Evolutionary conservation across 1,139 yeast species (phyloP).

Genomic region (Candida sp.): DNA sequence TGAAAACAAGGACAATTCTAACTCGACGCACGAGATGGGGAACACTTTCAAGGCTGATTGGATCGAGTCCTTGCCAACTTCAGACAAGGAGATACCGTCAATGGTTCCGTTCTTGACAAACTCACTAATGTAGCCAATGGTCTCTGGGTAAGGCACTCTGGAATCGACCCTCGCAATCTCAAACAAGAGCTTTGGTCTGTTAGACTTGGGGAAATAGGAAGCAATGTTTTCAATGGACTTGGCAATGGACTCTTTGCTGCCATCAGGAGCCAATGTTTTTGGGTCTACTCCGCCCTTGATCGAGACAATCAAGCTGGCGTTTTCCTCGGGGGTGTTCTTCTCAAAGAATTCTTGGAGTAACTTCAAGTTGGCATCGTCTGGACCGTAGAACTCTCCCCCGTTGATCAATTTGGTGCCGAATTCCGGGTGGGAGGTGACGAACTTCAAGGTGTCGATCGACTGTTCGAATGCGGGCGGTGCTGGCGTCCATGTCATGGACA

Average conservation of each 20-base stretch:
- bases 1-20: conserved; percentile 74
- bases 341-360: conserved; percentile 61
- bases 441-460: conserved; percentile 50
- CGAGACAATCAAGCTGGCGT: conserved; percentile 55
- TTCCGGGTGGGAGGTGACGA: conserved; percentile 40
- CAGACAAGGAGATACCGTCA: conserved; percentile 74
- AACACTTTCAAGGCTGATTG: conserved; percentile 50
- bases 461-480: conserved; percentile 46
- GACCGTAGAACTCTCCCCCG: conserved; percentile 82
- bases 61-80: conserved; percentile 66
- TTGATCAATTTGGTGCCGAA: conserved; percentile 65
- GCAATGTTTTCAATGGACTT: conserved; percentile 55
- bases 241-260: conserved; percentile 49
- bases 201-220: conserved; percentile 47
- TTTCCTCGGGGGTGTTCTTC: conserved; percentile 52
- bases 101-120: conserved; percentile 59
- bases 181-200: conserved; percentile 54
- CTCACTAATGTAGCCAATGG: conserved; percentile 53
- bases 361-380: conserved; percentile 43
- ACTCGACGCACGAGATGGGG: conserved; percentile 71
- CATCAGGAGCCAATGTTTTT: conserved; percentile 45
- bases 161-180: conserved; percentile 74
- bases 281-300: conserved; percentile 67
- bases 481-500: conserved; percentile 64
- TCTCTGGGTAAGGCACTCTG: conserved; percentile 49